phyloP scores from a whole-genome alignment of 2,329 filamentous ascomycete genomes.

The Sordariomycetes sp. region DNA sequence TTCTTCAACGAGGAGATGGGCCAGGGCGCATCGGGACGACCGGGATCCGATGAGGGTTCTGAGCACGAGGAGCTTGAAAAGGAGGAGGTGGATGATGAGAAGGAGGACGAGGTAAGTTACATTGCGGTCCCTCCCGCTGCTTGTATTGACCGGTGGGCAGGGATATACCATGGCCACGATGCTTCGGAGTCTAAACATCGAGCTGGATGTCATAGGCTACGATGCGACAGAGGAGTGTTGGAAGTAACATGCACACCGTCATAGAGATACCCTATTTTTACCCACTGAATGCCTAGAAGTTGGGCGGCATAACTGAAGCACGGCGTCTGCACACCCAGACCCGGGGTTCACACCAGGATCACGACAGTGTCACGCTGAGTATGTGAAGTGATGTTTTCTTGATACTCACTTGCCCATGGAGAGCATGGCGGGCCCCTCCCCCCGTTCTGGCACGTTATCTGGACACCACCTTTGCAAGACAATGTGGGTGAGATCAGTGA shows the following conservation, averaged over 20 bases:
- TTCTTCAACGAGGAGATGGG: neutral
- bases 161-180: constrained; percentile 10
- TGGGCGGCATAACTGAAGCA: neutral
- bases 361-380: no score
- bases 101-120: neutral
- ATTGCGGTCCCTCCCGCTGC: no score
- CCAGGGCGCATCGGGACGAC: neutral
- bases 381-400: no score
- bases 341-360: no score
- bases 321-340: no score
- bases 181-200: constrained; percentile 9
- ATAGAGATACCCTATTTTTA: neutral
- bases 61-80: neutral
- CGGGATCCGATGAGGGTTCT: neutral
- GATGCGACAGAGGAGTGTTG: constrained; percentile 8
- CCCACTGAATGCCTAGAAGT: neutral
- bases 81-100: neutral
- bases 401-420: no score
- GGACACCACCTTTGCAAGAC: no score
- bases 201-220: constrained; percentile 11
- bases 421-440: no score
- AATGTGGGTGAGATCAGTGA: no score
- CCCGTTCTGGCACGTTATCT: no score
- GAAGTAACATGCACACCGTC: neutral
- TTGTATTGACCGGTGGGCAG: neutral